Base-by-base conservation (phyloP, 306 rosid species). In the Notholithocarpus densiflorus region DNA sequence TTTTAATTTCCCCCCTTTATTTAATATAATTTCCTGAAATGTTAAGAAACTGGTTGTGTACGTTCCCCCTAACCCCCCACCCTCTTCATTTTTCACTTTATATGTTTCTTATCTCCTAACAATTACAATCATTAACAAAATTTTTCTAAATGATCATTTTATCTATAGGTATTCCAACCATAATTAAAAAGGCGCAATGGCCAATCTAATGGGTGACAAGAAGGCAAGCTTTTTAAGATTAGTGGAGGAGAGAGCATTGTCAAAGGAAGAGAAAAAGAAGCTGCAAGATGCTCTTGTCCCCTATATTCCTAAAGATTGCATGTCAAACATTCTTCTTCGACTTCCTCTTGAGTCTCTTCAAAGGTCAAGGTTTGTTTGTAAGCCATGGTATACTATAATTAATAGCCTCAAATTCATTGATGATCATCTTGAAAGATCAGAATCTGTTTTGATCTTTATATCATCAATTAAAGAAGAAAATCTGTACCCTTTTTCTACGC, bases 291-390 rank as follows among this genome's bases (percentile, higher is more conserved):
- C 79, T 32, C 79, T 43, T 19, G 51, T 84, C 20, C 81, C 89
- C 29, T 83, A 88, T 71, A 64, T 88, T 74, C 86, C 72, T 5
- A 80, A 82, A 31, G 92, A 86, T 40, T 86, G 86, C 61, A 56
- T 85, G 71, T 79, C 88, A 56, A 77, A 82, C n/a, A 77, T 88
- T 80, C 86, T 86, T 52, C 31, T 86, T 45, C 74, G 88, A 20
- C 92, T 88, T 78, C 92, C 92, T 60, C 74, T 80, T 54, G 81
- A 75, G 21, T 56, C 88, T 74, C 85, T 88, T 68, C 89, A 86
- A 43, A 81, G 75, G 55, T 74, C 88, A 21, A 86, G 80, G 80
- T 74, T 88, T 75, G 92, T 88, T 48, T 86, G 89, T 74, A 88
- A 86, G 75, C 78, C 77, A 17, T 88, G 92, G 89, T 82, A 73